Percentiles rank a stretch among this genome's conserved stretches.
These are phyloP conservation scores for Rhizoctonia solani DNA, from an alignment of 1,284 basidiomycete species.

Conservation along the genomic window DNA sequence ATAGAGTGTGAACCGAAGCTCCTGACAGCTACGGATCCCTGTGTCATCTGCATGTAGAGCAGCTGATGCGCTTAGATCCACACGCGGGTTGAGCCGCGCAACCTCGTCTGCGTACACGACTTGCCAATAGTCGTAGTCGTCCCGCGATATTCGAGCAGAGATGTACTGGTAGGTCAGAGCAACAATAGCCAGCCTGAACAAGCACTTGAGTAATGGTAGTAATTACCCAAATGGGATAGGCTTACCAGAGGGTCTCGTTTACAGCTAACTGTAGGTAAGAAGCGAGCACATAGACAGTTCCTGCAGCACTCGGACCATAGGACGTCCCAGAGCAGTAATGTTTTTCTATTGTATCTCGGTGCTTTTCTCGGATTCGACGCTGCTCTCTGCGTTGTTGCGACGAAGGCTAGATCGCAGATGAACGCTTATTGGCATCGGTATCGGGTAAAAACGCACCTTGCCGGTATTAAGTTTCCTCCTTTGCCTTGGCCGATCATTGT, in stretches of 20 bases:
- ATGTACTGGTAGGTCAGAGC: constrained; percentile 94
- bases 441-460: background rate
- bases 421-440: background rate
- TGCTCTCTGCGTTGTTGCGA: constrained; percentile 70
- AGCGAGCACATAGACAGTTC: constrained; percentile 88
- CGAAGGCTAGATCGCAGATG: constrained; percentile 26
- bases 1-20: constrained; percentile 92
- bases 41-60: constrained; percentile 66
- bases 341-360: constrained; percentile 68
- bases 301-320: constrained; percentile 88
- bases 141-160: constrained; percentile 83
- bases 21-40: constrained; percentile 78
- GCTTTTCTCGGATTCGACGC: constrained; percentile 52
- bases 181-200: constrained; percentile 87
- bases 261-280: constrained; percentile 88
- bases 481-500: constrained; percentile 41
- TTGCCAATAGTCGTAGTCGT: constrained; percentile 82
- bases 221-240: background rate
- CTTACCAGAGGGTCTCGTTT: constrained; percentile 90
- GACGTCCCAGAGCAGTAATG: constrained; percentile 88
- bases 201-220: background rate
- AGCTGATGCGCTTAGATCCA: constrained; percentile 34
- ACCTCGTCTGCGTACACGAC: constrained; percentile 86
- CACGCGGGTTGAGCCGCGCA: constrained; percentile 76
- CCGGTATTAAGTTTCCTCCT: constrained; percentile 38